A percentile compares a stretch with the other conserved stretches of the same genome.
phyloP scores from a whole-genome alignment of 2,329 filamentous ascomycete genomes.

The Aspergillus vadensis region DNA sequence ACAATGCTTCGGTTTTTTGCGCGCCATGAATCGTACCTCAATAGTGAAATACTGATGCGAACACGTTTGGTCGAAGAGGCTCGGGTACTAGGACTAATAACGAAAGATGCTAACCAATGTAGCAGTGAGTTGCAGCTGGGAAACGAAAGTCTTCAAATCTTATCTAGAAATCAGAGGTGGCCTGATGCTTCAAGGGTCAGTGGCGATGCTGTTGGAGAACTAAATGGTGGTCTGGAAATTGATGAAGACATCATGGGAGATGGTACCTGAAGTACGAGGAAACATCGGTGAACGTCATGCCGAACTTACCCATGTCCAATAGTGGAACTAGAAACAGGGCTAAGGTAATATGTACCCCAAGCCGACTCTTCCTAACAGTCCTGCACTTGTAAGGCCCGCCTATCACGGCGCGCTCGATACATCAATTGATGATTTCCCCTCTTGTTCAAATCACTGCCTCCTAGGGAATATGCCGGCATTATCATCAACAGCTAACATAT shows the following conservation, averaged over 20 bases:
- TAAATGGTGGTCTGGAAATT: constrained; percentile 29
- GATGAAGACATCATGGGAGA: constrained; percentile 48
- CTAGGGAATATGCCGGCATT: no score
- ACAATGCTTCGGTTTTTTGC: constrained; percentile 58
- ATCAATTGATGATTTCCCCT: no score
- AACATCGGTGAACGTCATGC: not conserved
- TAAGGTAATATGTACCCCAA: not conserved
- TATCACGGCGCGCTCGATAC: no score
- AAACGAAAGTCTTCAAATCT: constrained; percentile 60
- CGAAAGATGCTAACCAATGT: constrained; percentile 55
- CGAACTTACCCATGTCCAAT: not conserved
- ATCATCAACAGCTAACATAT: no score
- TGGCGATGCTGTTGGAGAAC: constrained; percentile 11
- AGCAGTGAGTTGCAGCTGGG: constrained; percentile 59
- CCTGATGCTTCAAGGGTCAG: constrained; percentile 23
- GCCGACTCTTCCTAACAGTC: no score
- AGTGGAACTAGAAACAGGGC: not conserved
- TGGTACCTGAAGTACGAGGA: constrained; percentile 21
- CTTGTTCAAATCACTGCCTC: no score
- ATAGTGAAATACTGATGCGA: constrained; percentile 39
- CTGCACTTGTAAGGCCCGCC: no score
- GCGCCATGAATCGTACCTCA: constrained; percentile 32
- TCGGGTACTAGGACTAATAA: constrained; percentile 52
- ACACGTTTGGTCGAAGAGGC: constrained; percentile 53
- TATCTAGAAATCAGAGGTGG: constrained; percentile 51